A percentile compares a stretch with the other conserved stretches of the same genome.
phyloP scores from a whole-genome alignment of 148 eudicot genomes.

The Bassia scoparia region DNA sequence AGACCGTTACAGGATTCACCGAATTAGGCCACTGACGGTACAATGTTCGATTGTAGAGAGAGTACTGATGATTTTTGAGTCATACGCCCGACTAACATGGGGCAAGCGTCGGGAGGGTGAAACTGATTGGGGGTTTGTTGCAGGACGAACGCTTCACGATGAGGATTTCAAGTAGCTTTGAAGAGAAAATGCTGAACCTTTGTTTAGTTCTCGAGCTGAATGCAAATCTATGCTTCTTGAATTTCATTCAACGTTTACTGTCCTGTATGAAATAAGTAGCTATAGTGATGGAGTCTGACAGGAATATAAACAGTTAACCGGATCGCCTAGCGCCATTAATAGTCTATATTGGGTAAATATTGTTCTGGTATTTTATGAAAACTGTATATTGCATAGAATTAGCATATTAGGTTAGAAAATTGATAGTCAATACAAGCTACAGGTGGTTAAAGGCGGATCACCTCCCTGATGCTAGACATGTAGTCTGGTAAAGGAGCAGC shows the following conservation, averaged over 20 bases:
- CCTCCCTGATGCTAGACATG: too few species aligned
- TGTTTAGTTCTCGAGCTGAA: background rate
- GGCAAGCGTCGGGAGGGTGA: conserved; percentile 73
- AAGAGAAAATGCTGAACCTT: conserved; percentile 30
- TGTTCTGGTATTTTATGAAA: too few species aligned
- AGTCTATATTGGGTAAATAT: too few species aligned
- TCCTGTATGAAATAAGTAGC: background rate
- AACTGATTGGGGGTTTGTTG: conserved; percentile 87
- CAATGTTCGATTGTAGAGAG: conserved; percentile 66
- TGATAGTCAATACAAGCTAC: too few species aligned
- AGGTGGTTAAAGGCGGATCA: too few species aligned
- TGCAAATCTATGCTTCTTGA: background rate
- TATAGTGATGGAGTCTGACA: background rate
- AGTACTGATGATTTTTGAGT: conserved; percentile 52
- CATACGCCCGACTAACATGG: conserved; percentile 59
- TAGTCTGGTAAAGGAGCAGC: too few species aligned
- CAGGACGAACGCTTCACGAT: conserved; percentile 63
- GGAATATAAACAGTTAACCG: background rate
- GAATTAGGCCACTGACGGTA: too few species aligned
- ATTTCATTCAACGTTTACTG: background rate
- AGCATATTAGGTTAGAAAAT: too few species aligned
- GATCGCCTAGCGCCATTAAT: too few species aligned
- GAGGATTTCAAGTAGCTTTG: conserved; percentile 50
- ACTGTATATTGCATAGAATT: too few species aligned
- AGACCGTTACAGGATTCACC: too few species aligned